These are phyloP conservation scores for Cladosporium sp. DNA, from an alignment of 2,329 filamentous ascomycete genomes.

Conservation along the genomic window DNA sequence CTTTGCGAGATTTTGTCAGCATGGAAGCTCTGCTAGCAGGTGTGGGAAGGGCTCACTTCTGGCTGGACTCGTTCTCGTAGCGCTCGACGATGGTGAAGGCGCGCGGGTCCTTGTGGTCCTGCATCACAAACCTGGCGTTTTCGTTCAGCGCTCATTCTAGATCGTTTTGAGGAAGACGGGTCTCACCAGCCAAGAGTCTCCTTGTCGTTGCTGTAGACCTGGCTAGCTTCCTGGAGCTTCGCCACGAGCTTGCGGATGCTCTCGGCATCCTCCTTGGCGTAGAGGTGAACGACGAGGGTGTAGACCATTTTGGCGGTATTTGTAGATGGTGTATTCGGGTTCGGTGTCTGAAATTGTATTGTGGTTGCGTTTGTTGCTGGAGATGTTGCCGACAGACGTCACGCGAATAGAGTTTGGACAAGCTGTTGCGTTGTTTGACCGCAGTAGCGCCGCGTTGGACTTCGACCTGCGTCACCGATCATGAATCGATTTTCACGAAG, in stretches of 20 bases:
- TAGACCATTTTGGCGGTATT: constrained; percentile 51
- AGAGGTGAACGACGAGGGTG: constrained; percentile 63
- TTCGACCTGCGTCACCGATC: constrained; percentile 4
- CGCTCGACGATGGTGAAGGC: constrained; percentile 72
- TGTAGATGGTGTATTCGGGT: background rate
- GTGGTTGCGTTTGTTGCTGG: background rate
- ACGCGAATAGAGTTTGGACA: constrained; percentile 6
- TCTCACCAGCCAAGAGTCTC: constrained; percentile 47
- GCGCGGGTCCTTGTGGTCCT: constrained; percentile 60
- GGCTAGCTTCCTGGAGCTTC: constrained; percentile 69
- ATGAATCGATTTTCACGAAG: too few relatives aligned
- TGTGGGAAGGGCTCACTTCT: constrained; percentile 37
- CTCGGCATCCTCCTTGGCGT: constrained; percentile 60
- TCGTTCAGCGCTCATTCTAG: background rate
- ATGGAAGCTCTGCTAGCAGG: background rate
- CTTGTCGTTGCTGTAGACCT: constrained; percentile 64
- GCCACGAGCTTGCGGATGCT: constrained; percentile 61
- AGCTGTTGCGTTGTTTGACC: constrained; percentile 11
- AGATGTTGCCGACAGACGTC: background rate
- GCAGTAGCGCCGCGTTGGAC: constrained; percentile 3
- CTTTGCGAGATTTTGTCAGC: constrained; percentile 18
- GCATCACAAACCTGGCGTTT: constrained; percentile 66
- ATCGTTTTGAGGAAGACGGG: background rate
- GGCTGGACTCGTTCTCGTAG: constrained; percentile 56
- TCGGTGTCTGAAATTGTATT: background rate